Evolutionary conservation across 139 green algal genomes (phyloP).

Genomic region (Spirogloea muscicola): DNA sequence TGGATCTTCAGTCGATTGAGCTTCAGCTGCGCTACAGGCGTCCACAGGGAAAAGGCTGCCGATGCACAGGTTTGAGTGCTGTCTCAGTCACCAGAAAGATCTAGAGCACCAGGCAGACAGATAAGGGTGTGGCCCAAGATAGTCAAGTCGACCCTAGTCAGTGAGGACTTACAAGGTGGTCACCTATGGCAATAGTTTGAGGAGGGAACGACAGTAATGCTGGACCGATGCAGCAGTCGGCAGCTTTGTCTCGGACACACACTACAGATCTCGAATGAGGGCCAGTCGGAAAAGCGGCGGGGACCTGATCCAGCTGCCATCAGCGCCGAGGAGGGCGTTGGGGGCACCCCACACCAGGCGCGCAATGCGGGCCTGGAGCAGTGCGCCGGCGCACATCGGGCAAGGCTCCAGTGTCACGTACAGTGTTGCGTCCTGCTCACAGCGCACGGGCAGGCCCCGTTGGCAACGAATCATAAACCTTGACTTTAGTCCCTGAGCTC

Average conservation of each 20-base stretch:
- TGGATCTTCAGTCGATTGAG: background rate
- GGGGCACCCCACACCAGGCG: conserved; percentile 79
- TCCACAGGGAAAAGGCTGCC: background rate
- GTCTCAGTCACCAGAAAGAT: background rate
- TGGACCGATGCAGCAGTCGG: background rate
- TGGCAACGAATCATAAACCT: too few relatives aligned
- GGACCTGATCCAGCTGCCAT: conserved; percentile 80
- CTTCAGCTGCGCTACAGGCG: background rate
- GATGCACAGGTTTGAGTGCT: background rate
- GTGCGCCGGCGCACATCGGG: conserved; percentile 89
- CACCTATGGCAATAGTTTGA: background rate
- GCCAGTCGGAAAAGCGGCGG: background rate
- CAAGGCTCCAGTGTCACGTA: conserved; percentile 94
- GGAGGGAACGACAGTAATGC: background rate
- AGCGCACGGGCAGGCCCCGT: too few relatives aligned
- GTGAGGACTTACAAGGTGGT: conserved; percentile 2
- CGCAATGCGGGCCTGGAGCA: conserved; percentile 74
- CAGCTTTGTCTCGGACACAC: background rate
- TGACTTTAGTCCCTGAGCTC: too few relatives aligned
- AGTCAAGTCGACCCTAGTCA: background rate
- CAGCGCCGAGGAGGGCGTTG: conserved; percentile 69
- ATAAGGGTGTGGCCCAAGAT: background rate
- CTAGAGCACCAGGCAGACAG: background rate
- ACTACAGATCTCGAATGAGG: background rate
- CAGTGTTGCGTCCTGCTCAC: conserved; percentile 61